These are phyloP conservation scores for Talaromyces sp. DNA, from an alignment of 2,329 filamentous ascomycete species.

Conservation along the genomic window DNA sequence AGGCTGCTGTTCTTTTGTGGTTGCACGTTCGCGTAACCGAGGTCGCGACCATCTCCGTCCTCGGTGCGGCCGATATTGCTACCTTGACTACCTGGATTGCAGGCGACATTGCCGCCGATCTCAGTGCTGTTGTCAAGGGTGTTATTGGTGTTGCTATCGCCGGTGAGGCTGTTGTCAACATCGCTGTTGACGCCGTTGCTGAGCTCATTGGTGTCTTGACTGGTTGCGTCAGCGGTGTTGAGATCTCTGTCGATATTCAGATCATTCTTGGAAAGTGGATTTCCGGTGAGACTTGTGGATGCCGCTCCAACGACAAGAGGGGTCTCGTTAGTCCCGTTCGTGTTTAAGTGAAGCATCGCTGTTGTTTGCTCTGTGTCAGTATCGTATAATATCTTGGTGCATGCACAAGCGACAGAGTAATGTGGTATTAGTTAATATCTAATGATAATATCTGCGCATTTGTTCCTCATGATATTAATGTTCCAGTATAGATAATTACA, in stretches of 20 bases:
- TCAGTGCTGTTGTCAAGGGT: conserved; percentile 33
- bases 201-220: conserved; percentile 36
- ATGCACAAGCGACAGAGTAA: neutral
- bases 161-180: conserved; percentile 32
- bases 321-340: neutral
- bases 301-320: conserved; percentile 1
- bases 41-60: conserved; percentile 27
- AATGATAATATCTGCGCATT: neutral
- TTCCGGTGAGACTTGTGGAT: conserved; percentile 15
- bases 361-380: neutral
- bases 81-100: conserved; percentile 32
- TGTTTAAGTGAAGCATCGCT: neutral
- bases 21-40: conserved; percentile 30
- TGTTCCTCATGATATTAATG: neutral
- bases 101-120: conserved; percentile 26
- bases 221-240: conserved; percentile 22
- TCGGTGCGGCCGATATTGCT: conserved; percentile 27
- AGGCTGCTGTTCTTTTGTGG: conserved; percentile 37
- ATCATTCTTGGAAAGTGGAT: conserved; percentile 47
- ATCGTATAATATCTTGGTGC: neutral
- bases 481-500: neutral
- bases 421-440: conserved; percentile 11
- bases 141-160: conserved; percentile 30
- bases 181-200: conserved; percentile 33
- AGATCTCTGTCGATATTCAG: conserved; percentile 49